phyloP scores from a whole-genome alignment of 1,139 yeast species.

The Kodamaea sp. region DNA sequence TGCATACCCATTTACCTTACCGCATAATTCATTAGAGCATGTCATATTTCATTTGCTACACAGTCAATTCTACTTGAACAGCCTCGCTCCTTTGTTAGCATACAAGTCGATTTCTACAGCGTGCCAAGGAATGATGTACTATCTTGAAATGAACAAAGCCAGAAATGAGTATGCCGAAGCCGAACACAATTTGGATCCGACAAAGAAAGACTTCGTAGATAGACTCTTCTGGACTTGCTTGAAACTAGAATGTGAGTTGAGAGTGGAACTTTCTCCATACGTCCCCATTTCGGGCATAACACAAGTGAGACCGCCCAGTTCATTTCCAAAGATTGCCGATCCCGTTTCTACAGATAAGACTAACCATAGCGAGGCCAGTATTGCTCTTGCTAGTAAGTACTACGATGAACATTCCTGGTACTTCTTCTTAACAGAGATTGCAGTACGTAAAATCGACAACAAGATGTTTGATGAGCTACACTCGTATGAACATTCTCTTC shows the following conservation, averaged over 20 bases:
- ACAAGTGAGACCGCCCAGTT: slow-evolving; percentile 39
- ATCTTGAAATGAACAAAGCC: slow-evolving; percentile 18
- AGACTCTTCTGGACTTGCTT: slow-evolving; percentile 48
- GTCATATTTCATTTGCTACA: slow-evolving; percentile 34
- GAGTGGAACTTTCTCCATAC: slow-evolving; percentile 46
- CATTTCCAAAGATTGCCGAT: slow-evolving; percentile 44
- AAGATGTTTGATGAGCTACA: slow-evolving; percentile 42
- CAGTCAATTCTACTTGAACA: slow-evolving; percentile 38
- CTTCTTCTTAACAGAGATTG: slow-evolving; percentile 50
- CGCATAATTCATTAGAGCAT: slow-evolving; percentile 21
- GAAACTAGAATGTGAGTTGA: slow-evolving; percentile 47
- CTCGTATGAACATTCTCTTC: slow-evolving; percentile 17
- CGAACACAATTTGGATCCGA: slow-evolving; percentile 8
- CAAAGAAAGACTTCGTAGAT: slow-evolving; percentile 29
- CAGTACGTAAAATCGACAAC: slow-evolving; percentile 49
- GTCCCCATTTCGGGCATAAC: slow-evolving; percentile 46
- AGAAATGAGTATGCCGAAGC: slow-evolving; percentile 6
- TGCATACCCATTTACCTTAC: slow-evolving; percentile 26
- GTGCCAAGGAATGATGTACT: slow-evolving; percentile 38
- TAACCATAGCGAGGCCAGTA: slow-evolving; percentile 30
- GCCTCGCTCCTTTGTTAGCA: slow-evolving; percentile 40
- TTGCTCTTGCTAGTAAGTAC: slow-evolving; percentile 30
- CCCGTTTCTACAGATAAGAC: slow-evolving; percentile 19
- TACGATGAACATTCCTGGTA: slow-evolving; percentile 49
- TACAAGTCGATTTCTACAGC: slow-evolving; percentile 35